phyloP scores from a whole-genome alignment of 73 alveolate genomes.

The Blepharisma japonicum region DNA sequence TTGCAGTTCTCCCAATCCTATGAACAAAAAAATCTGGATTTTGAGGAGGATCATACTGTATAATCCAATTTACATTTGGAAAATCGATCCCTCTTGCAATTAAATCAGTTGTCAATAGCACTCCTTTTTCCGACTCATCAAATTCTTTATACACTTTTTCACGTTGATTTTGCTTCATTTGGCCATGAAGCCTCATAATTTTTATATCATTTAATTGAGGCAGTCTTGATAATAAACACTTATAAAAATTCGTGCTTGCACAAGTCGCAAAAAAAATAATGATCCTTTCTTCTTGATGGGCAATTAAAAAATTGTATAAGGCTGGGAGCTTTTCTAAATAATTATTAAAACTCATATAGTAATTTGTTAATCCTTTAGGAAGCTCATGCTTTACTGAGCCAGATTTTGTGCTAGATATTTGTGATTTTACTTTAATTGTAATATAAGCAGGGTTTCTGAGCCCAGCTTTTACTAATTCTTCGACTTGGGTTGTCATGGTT shows the following conservation, averaged over 20 bases:
- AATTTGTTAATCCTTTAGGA: conserved; percentile 42
- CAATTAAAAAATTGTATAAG: conserved; percentile 44
- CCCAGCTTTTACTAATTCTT: conserved; percentile 89
- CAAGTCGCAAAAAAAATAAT: conserved; percentile 92
- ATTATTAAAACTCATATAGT: conserved; percentile 32
- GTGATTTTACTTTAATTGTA: conserved; percentile 64
- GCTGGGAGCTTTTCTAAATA: conserved; percentile 57
- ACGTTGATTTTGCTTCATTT: conserved; percentile 90
- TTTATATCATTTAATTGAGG: not conserved
- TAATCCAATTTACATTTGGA: conserved; percentile 94
- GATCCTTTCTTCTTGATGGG: conserved; percentile 45
- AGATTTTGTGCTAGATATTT: not conserved
- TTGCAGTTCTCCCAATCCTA: conserved; percentile 98
- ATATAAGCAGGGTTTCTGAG: conserved; percentile 98
- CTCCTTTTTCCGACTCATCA: conserved; percentile 58
- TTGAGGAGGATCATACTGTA: conserved; percentile 93
- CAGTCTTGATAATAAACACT: conserved; percentile 40
- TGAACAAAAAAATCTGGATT: conserved; percentile 95
- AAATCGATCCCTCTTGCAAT: conserved; percentile 99
- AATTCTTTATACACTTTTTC: conserved; percentile 80
- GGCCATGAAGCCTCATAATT: conserved; percentile 90
- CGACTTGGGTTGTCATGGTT: conserved; percentile 95
- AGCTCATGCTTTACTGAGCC: not conserved
- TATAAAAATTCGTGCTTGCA: conserved; percentile 86
- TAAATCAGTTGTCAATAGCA: conserved; percentile 97